A percentile compares a stretch with the other conserved stretches of the same genome.
These are phyloP conservation scores for Aspergillus diversus DNA, from an alignment of 495 filamentous ascomycete species.

Conservation along the genomic window DNA sequence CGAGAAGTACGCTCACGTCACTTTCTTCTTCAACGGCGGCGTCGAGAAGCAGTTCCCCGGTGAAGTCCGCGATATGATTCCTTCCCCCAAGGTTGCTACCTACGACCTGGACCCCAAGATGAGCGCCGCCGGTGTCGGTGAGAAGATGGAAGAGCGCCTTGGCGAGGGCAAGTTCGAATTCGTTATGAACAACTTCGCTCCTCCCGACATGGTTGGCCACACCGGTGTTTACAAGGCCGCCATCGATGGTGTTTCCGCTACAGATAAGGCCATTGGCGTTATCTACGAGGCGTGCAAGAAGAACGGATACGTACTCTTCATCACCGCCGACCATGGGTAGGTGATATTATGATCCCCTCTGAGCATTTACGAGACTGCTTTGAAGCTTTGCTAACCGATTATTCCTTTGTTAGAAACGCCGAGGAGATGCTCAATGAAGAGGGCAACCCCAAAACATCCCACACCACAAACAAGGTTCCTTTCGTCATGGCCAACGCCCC, in stretches of 20 bases:
- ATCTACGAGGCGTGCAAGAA: conserved; percentile 93
- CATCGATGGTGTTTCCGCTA: conserved; percentile 79
- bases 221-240: conserved; percentile 98
- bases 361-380: neutral
- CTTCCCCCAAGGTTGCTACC: conserved; percentile 80
- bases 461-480: conserved; percentile 96
- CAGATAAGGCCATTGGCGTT: conserved; percentile 89
- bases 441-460: conserved; percentile 94
- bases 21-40: conserved; percentile 99
- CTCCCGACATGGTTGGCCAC: conserved; percentile 99
- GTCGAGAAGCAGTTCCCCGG: conserved; percentile 94
- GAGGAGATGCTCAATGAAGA: conserved; percentile 98
- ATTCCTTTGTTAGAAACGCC: conserved; percentile 65
- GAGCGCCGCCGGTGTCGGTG: conserved; percentile 84
- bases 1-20: conserved; percentile 99
- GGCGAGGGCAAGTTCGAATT: conserved; percentile 83
- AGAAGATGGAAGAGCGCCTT: conserved; percentile 84
- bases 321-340: conserved; percentile 92
- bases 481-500: conserved; percentile 98
- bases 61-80: conserved; percentile 80
- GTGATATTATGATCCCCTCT: conserved; percentile 23
- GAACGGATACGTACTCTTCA: conserved; percentile 86
- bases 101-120: conserved; percentile 97
- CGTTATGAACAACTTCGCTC: conserved; percentile 99
- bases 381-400: conserved; percentile 1